These are phyloP conservation scores for Claviceps maximensis DNA, from an alignment of 2,329 filamentous ascomycete species.

Conservation along the genomic window DNA sequence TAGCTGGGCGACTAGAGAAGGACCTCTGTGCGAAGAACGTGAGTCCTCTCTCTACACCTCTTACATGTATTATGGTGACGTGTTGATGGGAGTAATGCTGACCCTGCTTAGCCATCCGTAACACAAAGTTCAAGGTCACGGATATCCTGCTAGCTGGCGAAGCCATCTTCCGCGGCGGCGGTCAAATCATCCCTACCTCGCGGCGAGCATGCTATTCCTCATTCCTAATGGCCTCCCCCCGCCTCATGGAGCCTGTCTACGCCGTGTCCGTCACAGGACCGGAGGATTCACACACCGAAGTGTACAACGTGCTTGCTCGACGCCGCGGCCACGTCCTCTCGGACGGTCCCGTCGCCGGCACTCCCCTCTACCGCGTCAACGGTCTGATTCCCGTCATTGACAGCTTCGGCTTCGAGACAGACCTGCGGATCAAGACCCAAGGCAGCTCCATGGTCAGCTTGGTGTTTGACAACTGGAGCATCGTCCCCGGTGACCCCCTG, in stretches of 20 bases:
- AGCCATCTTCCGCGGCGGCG: slow-evolving; percentile 87
- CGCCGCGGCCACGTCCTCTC: slow-evolving; percentile 84
- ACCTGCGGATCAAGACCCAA: slow-evolving; percentile 90
- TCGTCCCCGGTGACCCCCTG: slow-evolving; percentile 89
- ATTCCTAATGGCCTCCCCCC: slow-evolving; percentile 91
- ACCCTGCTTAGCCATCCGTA: slow-evolving; percentile 62
- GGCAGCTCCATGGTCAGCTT: slow-evolving; percentile 81
- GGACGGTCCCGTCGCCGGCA: slow-evolving; percentile 90
- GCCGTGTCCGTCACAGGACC: slow-evolving; percentile 85
- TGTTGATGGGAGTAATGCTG: slow-evolving; percentile 1
- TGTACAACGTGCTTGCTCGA: slow-evolving; percentile 85
- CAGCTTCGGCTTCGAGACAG: slow-evolving; percentile 95
- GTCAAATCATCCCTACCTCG: slow-evolving; percentile 93
- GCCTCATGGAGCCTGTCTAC: slow-evolving; percentile 95
- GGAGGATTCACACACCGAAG: slow-evolving; percentile 71
- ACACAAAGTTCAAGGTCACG: slow-evolving; percentile 93
- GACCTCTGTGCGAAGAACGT: slow-evolving; percentile 95
- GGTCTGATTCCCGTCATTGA: slow-evolving; percentile 93
- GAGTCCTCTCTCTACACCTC: slow-evolving; percentile 23
- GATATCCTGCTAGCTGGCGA: slow-evolving; percentile 77
- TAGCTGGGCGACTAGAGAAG: slow-evolving; percentile 90
- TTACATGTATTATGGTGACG: not conserved
- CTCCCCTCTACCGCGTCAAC: slow-evolving; percentile 81
- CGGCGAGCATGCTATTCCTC: slow-evolving; percentile 88
- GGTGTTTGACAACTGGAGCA: slow-evolving; percentile 91